phyloP scores from a whole-genome alignment of 1,284 basidiomycete genomes.

The Cryptococcus sp. region DNA sequence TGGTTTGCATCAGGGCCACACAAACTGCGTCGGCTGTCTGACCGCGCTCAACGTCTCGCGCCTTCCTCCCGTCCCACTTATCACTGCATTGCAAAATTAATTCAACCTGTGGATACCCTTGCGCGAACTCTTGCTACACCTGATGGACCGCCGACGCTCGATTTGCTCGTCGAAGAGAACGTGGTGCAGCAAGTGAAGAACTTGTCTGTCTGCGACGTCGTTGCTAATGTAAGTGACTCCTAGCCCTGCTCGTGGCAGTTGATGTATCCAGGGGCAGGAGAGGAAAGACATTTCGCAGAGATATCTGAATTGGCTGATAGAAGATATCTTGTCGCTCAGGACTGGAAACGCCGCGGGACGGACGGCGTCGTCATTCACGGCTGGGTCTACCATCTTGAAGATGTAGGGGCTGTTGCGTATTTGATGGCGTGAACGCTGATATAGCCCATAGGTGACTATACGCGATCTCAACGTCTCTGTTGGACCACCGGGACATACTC shows the following conservation, averaged over 20 bases:
- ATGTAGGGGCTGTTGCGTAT: slow-evolving; percentile 29
- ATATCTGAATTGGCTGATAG: neutral
- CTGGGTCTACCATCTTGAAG: slow-evolving; percentile 53
- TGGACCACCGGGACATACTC: slow-evolving; percentile 42
- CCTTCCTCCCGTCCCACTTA: slow-evolving; percentile 38
- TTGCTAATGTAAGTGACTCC: slow-evolving; percentile 28
- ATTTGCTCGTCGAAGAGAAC: slow-evolving; percentile 47
- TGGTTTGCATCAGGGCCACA: slow-evolving; percentile 40
- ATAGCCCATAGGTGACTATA: slow-evolving; percentile 37
- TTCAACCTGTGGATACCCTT: slow-evolving; percentile 42
- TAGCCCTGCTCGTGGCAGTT: neutral
- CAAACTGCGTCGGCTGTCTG: slow-evolving; percentile 50
- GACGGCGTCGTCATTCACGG: slow-evolving; percentile 48
- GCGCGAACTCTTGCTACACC: slow-evolving; percentile 37
- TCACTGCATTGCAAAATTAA: slow-evolving; percentile 44
- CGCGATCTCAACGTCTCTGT: slow-evolving; percentile 46
- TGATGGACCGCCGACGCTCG: slow-evolving; percentile 43
- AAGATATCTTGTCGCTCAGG: slow-evolving; percentile 16
- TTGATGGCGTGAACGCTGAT: neutral
- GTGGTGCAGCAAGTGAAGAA: slow-evolving; percentile 48
- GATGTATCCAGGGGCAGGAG: neutral
- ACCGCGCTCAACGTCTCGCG: slow-evolving; percentile 45
- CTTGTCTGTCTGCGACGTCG: slow-evolving; percentile 39
- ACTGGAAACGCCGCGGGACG: slow-evolving; percentile 45
- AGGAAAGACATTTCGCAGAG: neutral